These are phyloP conservation scores for Podosphaera fusca DNA, from an alignment of 2,329 filamentous ascomycete species.

Conservation along the genomic window DNA sequence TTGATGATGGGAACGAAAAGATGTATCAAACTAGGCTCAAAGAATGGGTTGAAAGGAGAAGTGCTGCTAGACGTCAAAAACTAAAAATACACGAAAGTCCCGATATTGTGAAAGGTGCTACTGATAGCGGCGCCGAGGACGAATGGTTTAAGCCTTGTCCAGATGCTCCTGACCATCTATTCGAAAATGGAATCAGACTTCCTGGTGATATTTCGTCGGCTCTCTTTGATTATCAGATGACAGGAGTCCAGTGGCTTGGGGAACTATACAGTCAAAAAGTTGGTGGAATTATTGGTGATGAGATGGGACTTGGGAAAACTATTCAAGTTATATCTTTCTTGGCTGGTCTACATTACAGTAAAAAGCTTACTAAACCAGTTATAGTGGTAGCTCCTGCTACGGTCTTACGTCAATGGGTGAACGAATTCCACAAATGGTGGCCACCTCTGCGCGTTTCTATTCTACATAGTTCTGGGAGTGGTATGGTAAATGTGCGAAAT, in stretches of 20 bases:
- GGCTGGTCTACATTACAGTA: constrained; percentile 79
- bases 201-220: constrained; percentile 86
- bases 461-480: constrained; percentile 81
- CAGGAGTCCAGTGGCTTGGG: constrained; percentile 86
- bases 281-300: constrained; percentile 85
- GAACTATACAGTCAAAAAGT: constrained; percentile 77
- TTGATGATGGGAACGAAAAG: constrained; percentile 77
- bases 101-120: constrained; percentile 21
- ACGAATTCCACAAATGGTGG: constrained; percentile 98
- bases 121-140: constrained; percentile 18
- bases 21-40: constrained; percentile 55
- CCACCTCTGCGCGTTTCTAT: constrained; percentile 94
- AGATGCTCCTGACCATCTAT: constrained; percentile 48
- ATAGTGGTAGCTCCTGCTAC: constrained; percentile 88
- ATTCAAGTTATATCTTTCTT: constrained; percentile 45
- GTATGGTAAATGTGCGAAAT: constrained; percentile 63
- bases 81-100: constrained; percentile 17
- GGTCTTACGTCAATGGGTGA: constrained; percentile 91
- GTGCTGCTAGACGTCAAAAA: constrained; percentile 28
- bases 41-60: constrained; percentile 47
- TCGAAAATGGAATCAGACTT: constrained; percentile 51
- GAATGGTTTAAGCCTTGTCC: constrained; percentile 82
- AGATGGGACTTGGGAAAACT: constrained; percentile 98
- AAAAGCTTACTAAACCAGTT: constrained; percentile 58
- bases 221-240: constrained; percentile 92